Percentiles rank a stretch among this genome's conserved stretches.
These are phyloP conservation scores for Geosmithia flava DNA, from an alignment of 2,329 filamentous ascomycete genomes.

Conservation along the genomic window DNA sequence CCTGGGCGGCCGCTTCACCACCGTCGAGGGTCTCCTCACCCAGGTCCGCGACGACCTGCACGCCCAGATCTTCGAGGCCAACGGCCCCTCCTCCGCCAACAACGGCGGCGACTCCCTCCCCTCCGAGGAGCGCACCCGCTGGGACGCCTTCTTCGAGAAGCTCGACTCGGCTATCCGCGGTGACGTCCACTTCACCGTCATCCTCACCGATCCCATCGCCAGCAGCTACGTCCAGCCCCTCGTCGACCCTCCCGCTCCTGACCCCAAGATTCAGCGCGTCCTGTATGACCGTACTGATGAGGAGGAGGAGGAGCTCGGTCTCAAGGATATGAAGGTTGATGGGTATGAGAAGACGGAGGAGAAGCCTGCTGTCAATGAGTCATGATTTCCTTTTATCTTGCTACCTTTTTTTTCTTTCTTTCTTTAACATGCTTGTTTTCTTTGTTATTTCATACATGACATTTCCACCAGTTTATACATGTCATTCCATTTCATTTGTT, in stretches of 20 bases:
- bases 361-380: not conserved
- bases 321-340: conserved; percentile 88
- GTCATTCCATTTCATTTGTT: no score
- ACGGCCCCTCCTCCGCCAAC: no score
- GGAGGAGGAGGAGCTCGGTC: conserved; percentile 85
- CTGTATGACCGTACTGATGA: conserved; percentile 81
- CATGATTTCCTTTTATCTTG: not conserved
- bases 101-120: conserved; percentile 70
- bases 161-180: conserved; percentile 71
- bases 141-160: conserved; percentile 69
- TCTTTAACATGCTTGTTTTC: no score
- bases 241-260: conserved; percentile 54
- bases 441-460: no score
- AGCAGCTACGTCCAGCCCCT: conserved; percentile 91
- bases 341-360: conserved; percentile 46
- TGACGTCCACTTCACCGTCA: conserved; percentile 66
- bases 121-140: conserved; percentile 52
- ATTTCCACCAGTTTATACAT: no score
- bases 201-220: conserved; percentile 79
- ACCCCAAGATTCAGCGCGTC: conserved; percentile 70
- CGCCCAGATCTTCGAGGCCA: conserved; percentile 73
- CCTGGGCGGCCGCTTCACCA: conserved; percentile 91
- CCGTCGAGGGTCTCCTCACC: conserved; percentile 83
- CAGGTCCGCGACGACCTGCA: conserved; percentile 86
- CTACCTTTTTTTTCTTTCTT: no score